phyloP scores from a whole-genome alignment of 495 filamentous ascomycete genomes.

The Hypoxylon lienhwacheense region DNA sequence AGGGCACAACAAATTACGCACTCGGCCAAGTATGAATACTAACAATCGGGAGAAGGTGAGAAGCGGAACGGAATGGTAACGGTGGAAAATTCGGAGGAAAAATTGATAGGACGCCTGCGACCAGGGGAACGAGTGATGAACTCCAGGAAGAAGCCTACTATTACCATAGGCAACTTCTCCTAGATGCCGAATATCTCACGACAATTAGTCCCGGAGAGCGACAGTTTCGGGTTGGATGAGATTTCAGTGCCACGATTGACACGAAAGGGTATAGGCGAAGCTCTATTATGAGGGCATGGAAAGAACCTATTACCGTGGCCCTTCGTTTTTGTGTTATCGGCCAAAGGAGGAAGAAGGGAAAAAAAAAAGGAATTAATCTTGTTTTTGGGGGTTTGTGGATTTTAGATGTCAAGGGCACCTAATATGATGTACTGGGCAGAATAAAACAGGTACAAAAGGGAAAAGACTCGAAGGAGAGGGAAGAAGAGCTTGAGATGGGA shows the following conservation, averaged over 20 bases:
- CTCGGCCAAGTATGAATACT: constrained; percentile 7
- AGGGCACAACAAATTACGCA: constrained; percentile 6
- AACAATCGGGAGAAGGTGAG: constrained; percentile 17
- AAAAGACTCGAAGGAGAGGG: constrained; percentile 23
- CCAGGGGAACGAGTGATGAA: constrained; percentile 47
- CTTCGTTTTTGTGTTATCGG: constrained; percentile 30
- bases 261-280: constrained; percentile 29
- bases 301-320: constrained; percentile 37
- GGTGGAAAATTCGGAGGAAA: constrained; percentile 47
- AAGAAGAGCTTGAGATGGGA: constrained; percentile 18
- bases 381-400: constrained; percentile 24
- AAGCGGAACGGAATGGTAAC: constrained; percentile 28
- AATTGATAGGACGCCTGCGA: constrained; percentile 61
- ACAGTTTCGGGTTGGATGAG: constrained; percentile 22
- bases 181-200: constrained; percentile 38
- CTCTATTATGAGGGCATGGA: constrained; percentile 36
- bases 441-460: constrained; percentile 24
- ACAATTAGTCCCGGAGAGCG: constrained; percentile 37
- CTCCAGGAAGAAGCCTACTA: constrained; percentile 50
- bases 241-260: constrained; percentile 36
- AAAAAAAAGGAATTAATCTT: constrained; percentile 21
- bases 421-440: constrained; percentile 14
- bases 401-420: constrained; percentile 22
- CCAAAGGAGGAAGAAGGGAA: constrained; percentile 22
- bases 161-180: constrained; percentile 50